Conservation (phyloP, 495 filamentous ascomycete species). For the Immersiella caudata region DNA sequence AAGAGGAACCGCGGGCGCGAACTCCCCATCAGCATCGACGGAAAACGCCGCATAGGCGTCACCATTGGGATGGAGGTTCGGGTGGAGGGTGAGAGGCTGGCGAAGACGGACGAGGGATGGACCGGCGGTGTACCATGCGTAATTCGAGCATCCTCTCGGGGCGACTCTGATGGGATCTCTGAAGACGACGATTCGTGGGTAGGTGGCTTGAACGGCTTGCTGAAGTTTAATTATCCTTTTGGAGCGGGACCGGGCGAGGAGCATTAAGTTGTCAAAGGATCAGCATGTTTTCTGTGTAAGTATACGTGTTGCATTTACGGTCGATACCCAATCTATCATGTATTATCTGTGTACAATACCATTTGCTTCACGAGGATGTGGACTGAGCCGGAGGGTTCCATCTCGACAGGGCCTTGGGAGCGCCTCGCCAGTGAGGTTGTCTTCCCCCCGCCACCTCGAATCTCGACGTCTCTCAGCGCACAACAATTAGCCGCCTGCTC, state of each 20-base stretch:
- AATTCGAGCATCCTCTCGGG: constrained; percentile 53
- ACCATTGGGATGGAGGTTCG: constrained; percentile 83
- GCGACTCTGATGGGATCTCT: constrained; percentile 47
- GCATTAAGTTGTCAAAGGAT: neutral
- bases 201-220: constrained; percentile 85
- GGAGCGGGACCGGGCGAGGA: constrained; percentile 56
- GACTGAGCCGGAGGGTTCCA: too few relatives aligned
- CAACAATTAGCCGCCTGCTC: too few relatives aligned
- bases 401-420: too few relatives aligned
- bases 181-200: constrained; percentile 92
- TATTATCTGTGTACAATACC: too few relatives aligned
- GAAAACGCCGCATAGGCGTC: constrained; percentile 72
- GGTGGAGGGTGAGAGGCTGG: constrained; percentile 78
- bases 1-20: constrained; percentile 81
- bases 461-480: too few relatives aligned
- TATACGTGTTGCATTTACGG: neutral
- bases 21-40: constrained; percentile 87
- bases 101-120: constrained; percentile 56
- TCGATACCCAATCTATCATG: neutral
- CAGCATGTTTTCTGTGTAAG: neutral
- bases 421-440: too few relatives aligned
- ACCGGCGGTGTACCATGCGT: constrained; percentile 71
- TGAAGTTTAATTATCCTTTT: constrained; percentile 99
- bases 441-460: too few relatives aligned
- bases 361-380: too few relatives aligned